Evolutionary conservation across 495 filamentous ascomycete genomes (phyloP).

Genomic region (Emericellopsis terricola): DNA sequence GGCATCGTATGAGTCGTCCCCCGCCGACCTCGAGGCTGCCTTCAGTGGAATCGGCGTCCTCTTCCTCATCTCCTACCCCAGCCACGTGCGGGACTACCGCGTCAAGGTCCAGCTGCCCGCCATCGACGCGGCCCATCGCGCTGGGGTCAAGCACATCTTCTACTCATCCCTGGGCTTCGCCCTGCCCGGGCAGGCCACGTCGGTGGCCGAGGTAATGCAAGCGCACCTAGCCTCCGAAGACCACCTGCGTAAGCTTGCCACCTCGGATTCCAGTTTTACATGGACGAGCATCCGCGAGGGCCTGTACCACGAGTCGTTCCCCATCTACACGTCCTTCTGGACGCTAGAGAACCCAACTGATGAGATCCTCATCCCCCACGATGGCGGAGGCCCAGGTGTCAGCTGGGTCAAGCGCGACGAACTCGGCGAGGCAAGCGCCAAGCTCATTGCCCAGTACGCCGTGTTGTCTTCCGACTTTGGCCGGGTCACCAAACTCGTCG

Average conservation of each 20-base stretch:
- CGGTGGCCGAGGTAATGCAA: conserved; percentile 39
- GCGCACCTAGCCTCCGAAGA: conserved; percentile 46
- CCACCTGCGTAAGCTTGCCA: conserved; percentile 25
- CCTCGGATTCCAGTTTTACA: conserved; percentile 7
- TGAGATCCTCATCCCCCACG: conserved; percentile 32
- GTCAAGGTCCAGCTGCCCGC: conserved; percentile 18
- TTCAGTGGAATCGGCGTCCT: conserved; percentile 24
- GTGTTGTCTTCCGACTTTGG: conserved; percentile 6
- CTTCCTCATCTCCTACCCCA: conserved; percentile 32
- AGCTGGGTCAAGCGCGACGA: conserved; percentile 36
- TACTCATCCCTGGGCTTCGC: conserved; percentile 49
- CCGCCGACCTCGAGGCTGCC: conserved; percentile 13
- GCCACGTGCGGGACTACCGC: conserved; percentile 11
- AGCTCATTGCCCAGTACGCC: conserved; percentile 16
- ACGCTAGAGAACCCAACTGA: conserved; percentile 13
- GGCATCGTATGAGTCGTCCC: conserved; percentile 22
- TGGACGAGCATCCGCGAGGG: conserved; percentile 42
- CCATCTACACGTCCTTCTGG: conserved; percentile 50
- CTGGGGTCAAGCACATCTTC: conserved; percentile 43
- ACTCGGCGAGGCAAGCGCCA: conserved; percentile 27
- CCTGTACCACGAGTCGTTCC: conserved; percentile 48
- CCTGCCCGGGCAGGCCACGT: conserved; percentile 11
- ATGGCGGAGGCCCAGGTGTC: conserved; percentile 24
- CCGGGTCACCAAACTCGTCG: conserved; percentile 17
- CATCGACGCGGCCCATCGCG: conserved; percentile 36